Conservation (phyloP, 768 basidiomycete genomes). For the Suillus brevipes region DNA sequence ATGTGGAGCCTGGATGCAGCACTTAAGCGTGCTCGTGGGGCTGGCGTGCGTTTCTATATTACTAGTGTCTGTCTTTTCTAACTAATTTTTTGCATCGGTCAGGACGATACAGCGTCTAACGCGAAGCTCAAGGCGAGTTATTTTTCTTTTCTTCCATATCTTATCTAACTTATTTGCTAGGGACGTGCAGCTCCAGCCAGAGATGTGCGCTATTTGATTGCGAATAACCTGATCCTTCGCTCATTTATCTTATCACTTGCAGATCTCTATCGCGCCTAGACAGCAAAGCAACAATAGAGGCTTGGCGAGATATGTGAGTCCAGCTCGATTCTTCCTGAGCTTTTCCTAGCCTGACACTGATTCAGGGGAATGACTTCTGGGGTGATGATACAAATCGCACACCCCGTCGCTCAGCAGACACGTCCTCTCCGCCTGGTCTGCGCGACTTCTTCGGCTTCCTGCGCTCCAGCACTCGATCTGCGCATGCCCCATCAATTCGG, state of each 20-base stretch:
- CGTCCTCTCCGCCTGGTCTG: background rate
- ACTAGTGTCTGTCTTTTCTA: background rate
- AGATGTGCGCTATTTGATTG: background rate
- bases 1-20: constrained; percentile 70
- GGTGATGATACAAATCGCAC: background rate
- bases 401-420: background rate
- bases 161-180: background rate
- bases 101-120: background rate
- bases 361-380: background rate
- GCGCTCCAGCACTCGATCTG: background rate
- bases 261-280: background rate
- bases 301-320: background rate
- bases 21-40: background rate
- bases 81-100: background rate
- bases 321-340: background rate
- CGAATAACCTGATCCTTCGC: background rate
- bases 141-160: background rate
- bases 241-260: background rate
- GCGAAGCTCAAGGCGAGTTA: background rate
- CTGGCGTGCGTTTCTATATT: background rate
- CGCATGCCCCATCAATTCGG: background rate
- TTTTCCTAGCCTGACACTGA: background rate
- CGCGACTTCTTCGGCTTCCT: background rate
- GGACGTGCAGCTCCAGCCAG: background rate
- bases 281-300: background rate